Evolutionary conservation across 2,329 filamentous ascomycete genomes (phyloP), one percentile per base, ranked within the genome.

Genomic region (Sclerotinia subarctica): DNA sequence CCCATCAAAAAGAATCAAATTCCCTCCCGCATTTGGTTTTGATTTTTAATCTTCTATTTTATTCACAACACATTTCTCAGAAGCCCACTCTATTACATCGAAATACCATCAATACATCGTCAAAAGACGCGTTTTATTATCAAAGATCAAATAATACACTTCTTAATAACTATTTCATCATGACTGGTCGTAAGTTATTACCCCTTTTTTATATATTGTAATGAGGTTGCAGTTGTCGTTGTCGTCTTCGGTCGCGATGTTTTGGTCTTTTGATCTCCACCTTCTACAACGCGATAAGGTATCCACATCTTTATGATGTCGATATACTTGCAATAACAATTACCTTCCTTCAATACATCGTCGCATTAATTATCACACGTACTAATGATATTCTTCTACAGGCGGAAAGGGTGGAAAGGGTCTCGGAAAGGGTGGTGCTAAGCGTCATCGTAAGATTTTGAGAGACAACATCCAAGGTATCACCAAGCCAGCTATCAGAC

Each of bases 401-500:
- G 75, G 75, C 66, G 75, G 75, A 74, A 76, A 76, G 85, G 93
- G 93, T 83, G 94, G 94, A 81, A 97, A 97, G 89, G 94, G 93
- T 81, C 93, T 97, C 83, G 94, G 94, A 82, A 97, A 97, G 90
- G 94, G 94, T 75, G 94, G 94, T 82, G 94, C 94, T 84, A 98
- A 97, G 91, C 94, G 94, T 84, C 94, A 97, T 85, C 90, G 94
- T 79, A 97, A 97, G 92, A 97, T 97, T 86, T 88, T 97, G 82
- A 93, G 94, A 84, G 94, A 97, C 91, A 97, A 97, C 91, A 97
- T 97, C 80, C 94, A 97, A 86, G 94, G 94, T 85, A 97, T 97
- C 81, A 97, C 94, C 80, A 97, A 97, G 91, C 94, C 94, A 78
- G 94, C 94, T 78, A 97, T 97, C 83, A 91, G 94, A 79, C 94